These are phyloP conservation scores for Colletotrichum siamense DNA, from an alignment of 2,329 filamentous ascomycete genomes.

Conservation along the genomic window DNA sequence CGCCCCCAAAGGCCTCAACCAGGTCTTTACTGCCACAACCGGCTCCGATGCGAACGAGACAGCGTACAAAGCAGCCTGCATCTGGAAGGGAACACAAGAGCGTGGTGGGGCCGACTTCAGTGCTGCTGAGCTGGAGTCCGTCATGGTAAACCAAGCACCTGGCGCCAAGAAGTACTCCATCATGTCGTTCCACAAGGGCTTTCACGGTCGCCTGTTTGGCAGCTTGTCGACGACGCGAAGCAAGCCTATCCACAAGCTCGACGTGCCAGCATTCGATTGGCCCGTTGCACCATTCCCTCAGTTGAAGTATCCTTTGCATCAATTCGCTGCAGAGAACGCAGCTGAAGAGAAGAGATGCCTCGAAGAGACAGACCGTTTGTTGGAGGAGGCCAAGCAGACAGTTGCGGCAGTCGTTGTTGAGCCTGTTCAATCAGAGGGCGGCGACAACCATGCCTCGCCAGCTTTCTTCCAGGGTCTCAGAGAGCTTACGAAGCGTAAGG, in stretches of 20 bases:
- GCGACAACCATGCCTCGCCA: slow-evolving; percentile 91
- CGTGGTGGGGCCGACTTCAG: slow-evolving; percentile 88
- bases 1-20: slow-evolving; percentile 81
- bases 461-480: slow-evolving; percentile 87
- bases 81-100: slow-evolving; percentile 83
- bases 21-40: slow-evolving; percentile 90
- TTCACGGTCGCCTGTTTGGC: slow-evolving; percentile 91
- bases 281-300: slow-evolving; percentile 88
- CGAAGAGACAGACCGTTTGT: slow-evolving; percentile 81
- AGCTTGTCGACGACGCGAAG: slow-evolving; percentile 87
- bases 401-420: slow-evolving; percentile 85
- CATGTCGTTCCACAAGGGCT: slow-evolving; percentile 85
- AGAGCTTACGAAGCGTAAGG: slow-evolving; percentile 76
- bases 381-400: slow-evolving; percentile 78
- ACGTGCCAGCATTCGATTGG: slow-evolving; percentile 96
- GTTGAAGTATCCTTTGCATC: slow-evolving; percentile 85
- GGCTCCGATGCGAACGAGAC: slow-evolving; percentile 94
- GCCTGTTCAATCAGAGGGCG: slow-evolving; percentile 92
- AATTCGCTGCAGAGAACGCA: slow-evolving; percentile 80
- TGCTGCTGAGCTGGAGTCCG: slow-evolving; percentile 72
- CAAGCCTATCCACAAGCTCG: slow-evolving; percentile 93
- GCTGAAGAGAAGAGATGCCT: slow-evolving; percentile 81
- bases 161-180: slow-evolving; percentile 81
- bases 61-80: slow-evolving; percentile 95
- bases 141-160: slow-evolving; percentile 82